phyloP scores from a whole-genome alignment of 495 filamentous ascomycete species.

The Halenospora varia region DNA sequence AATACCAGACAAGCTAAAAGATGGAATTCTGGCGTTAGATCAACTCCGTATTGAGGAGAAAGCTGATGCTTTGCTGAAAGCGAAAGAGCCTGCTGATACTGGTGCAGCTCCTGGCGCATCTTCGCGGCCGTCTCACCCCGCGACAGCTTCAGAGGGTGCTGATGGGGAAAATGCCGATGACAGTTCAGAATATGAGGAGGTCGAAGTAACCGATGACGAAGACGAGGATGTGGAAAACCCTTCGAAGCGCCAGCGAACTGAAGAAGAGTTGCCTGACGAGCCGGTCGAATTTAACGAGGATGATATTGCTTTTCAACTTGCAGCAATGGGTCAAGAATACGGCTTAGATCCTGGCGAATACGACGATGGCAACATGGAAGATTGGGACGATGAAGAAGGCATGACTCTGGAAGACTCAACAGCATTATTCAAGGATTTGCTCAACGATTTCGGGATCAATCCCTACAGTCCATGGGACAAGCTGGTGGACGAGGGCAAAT shows the following conservation, averaged over 20 bases:
- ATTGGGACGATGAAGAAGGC: constrained; percentile 66
- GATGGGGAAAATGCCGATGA: constrained; percentile 36
- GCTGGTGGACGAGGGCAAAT: constrained; percentile 71
- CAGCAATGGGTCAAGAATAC: constrained; percentile 59
- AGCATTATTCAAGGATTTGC: constrained; percentile 78
- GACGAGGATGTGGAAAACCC: constrained; percentile 39
- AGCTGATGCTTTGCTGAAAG: constrained; percentile 29
- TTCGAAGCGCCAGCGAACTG: constrained; percentile 63
- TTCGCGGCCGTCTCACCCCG: constrained; percentile 3
- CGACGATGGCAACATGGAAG: constrained; percentile 60
- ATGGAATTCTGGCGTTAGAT: constrained; percentile 71
- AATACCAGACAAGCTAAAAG: constrained; percentile 78
- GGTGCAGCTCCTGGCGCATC: constrained; percentile 9
- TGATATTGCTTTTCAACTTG: constrained; percentile 89
- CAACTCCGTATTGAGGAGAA: constrained; percentile 49
- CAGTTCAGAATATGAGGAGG: constrained; percentile 78
- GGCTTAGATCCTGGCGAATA: constrained; percentile 62
- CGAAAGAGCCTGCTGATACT: constrained; percentile 14
- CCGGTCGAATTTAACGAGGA: constrained; percentile 91
- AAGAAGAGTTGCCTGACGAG: constrained; percentile 45
- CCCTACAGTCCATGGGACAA: constrained; percentile 94
- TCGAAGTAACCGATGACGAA: constrained; percentile 73
- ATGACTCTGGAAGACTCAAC: constrained; percentile 65
- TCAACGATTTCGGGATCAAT: constrained; percentile 75
- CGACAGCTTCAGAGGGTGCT: constrained; percentile 9